These are phyloP conservation scores for Pythium scleroteichum DNA, from an alignment of 352 stramenopile species.

Conservation along the genomic window DNA sequence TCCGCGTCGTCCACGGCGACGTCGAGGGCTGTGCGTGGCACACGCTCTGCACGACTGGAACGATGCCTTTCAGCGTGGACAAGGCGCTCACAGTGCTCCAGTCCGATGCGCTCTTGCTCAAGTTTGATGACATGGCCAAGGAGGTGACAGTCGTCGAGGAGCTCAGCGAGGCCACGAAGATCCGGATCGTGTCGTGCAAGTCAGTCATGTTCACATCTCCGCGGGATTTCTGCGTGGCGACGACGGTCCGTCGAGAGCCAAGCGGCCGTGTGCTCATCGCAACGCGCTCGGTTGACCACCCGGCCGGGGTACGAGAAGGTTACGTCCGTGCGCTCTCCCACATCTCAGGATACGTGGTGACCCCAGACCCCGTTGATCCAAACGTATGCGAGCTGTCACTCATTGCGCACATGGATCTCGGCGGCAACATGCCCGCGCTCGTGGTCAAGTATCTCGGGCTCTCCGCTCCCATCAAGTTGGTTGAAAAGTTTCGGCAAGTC, in stretches of 20 bases:
- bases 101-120: constrained; percentile 52
- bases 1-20: constrained; percentile 69
- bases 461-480: constrained; percentile 77
- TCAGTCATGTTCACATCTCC: constrained; percentile 72
- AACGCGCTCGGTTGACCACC: constrained; percentile 66
- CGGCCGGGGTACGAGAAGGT: constrained; percentile 38
- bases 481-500: constrained; percentile 56
- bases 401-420: constrained; percentile 75
- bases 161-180: constrained; percentile 57
- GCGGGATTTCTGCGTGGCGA: constrained; percentile 69
- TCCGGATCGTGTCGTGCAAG: constrained; percentile 58
- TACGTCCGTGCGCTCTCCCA: constrained; percentile 25
- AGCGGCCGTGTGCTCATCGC: constrained; percentile 63
- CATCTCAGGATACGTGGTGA: constrained; percentile 76
- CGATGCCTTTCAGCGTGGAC: constrained; percentile 48
- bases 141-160: constrained; percentile 57
- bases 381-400: constrained; percentile 67
- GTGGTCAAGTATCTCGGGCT: constrained; percentile 72
- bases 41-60: constrained; percentile 66
- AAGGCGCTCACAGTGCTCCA: constrained; percentile 57
- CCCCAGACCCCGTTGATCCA: constrained; percentile 49
- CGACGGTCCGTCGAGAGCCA: constrained; percentile 44
- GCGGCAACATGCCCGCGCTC: constrained; percentile 58
- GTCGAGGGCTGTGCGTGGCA: constrained; percentile 63
- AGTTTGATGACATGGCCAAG: constrained; percentile 79